Conservation (phyloP, 1,284 basidiomycete species). For the Cryptococcus sp. region DNA sequence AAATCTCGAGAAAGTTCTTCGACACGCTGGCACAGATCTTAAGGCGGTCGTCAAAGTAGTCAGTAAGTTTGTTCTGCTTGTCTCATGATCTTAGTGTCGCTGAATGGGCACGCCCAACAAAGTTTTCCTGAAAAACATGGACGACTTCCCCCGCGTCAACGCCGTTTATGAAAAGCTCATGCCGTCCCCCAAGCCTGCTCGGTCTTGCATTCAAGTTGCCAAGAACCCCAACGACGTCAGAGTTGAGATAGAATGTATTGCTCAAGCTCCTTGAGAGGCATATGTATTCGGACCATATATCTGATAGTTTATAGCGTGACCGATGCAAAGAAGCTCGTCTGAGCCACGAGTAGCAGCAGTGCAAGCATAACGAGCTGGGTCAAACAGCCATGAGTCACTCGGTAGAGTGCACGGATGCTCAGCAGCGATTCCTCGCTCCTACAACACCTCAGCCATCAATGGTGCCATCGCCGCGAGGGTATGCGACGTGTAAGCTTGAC, state of each 20-base stretch:
- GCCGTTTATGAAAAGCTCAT: conserved; percentile 25
- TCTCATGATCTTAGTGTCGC: background rate
- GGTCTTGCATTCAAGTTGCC: conserved; percentile 65
- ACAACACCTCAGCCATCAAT: no score
- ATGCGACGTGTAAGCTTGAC: no score
- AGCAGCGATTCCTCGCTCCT: no score
- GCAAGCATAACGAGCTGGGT: no score
- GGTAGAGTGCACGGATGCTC: no score
- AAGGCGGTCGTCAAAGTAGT: conserved; percentile 18
- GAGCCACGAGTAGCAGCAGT: no score
- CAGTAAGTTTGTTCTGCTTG: conserved; percentile 8
- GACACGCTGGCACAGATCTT: conserved; percentile 13
- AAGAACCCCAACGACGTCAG: conserved; percentile 63
- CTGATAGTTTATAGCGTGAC: no score
- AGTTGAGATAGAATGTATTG: conserved; percentile 61
- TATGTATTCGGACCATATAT: background rate
- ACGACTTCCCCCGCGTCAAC: conserved; percentile 17
- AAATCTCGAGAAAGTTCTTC: conserved; percentile 17
- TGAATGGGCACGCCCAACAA: background rate
- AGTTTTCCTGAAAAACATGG: conserved; percentile 21
- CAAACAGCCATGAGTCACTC: no score
- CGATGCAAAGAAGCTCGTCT: no score
- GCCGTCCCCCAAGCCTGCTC: conserved; percentile 58
- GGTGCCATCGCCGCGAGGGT: no score
- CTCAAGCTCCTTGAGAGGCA: conserved; percentile 26